Conservation (phyloP, 805 yeast genomes). For the Candida corydali region DNA sequence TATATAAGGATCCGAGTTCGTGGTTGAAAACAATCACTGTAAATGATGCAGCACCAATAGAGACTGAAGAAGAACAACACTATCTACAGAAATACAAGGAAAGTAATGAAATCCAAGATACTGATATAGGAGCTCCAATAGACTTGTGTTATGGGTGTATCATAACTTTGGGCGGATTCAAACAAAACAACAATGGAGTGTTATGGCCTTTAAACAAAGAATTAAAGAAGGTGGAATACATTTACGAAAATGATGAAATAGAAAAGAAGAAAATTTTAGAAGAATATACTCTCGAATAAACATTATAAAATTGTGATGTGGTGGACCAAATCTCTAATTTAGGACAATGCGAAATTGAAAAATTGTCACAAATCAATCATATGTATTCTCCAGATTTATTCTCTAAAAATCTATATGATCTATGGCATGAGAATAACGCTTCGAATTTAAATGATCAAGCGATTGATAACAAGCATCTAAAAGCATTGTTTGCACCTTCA, state of each 20-base stretch:
- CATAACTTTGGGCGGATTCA: constrained; percentile 49
- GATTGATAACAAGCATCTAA: constrained; percentile 10
- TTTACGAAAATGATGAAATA: constrained; percentile 12
- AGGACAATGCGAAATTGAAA: neutral
- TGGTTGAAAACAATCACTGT: constrained; percentile 75
- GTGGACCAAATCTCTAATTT: neutral
- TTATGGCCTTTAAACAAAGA: constrained; percentile 24
- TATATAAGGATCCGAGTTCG: constrained; percentile 53
- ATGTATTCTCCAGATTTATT: constrained; percentile 50
- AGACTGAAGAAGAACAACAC: constrained; percentile 32
- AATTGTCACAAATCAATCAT: neutral
- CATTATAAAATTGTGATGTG: constrained; percentile 20
- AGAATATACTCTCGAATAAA: constrained; percentile 23
- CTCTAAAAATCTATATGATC: constrained; percentile 41
- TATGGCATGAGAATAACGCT: constrained; percentile 28
- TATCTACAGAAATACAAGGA: constrained; percentile 15
- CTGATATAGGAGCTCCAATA: constrained; percentile 9
- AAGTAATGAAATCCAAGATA: constrained; percentile 4
- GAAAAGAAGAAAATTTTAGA: constrained; percentile 37
- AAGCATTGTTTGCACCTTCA: constrained; percentile 44
- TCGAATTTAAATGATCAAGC: neutral
- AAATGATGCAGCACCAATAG: constrained; percentile 47
- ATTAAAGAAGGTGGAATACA: constrained; percentile 6
- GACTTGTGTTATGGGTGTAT: constrained; percentile 76
- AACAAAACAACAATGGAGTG: constrained; percentile 18